Percentiles rank a stretch among this genome's conserved stretches.
Conservation (phyloP, 441 rosid genomes). For the Adansonia grandidieri region DNA sequence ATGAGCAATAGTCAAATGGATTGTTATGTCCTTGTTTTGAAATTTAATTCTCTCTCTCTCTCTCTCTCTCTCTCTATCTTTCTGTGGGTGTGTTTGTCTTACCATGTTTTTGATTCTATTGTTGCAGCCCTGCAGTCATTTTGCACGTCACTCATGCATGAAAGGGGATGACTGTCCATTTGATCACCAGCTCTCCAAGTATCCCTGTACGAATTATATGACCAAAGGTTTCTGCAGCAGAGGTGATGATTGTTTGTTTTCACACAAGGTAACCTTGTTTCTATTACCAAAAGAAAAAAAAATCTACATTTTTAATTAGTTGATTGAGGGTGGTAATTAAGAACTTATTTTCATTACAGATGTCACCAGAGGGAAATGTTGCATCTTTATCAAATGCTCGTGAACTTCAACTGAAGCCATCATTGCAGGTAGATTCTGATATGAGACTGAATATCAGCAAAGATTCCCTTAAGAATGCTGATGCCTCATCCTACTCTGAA, state of each 20-base stretch:
- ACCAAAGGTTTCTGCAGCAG: conserved; percentile 70
- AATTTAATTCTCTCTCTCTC: neutral
- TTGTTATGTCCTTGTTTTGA: conserved; percentile 18
- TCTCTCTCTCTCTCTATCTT: neutral
- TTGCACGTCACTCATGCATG: conserved; percentile 84
- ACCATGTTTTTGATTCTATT: conserved; percentile 27
- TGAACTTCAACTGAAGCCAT: conserved; percentile 32
- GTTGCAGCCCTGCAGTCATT: conserved; percentile 87
- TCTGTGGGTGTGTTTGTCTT: neutral
- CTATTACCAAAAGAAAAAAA: conserved; percentile 4
- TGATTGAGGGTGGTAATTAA: conserved; percentile 25
- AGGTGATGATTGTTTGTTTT: conserved; percentile 77
- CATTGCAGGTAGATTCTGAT: conserved; percentile 32
- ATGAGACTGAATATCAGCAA: conserved; percentile 31
- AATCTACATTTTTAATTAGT: neutral
- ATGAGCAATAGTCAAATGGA: neutral
- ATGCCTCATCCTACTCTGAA: conserved; percentile 29
- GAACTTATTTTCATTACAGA: conserved; percentile 32
- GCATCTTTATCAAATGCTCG: conserved; percentile 38
- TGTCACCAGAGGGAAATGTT: conserved; percentile 41
- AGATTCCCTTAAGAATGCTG: conserved; percentile 25
- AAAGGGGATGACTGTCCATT: conserved; percentile 91
- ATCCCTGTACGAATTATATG: conserved; percentile 63
- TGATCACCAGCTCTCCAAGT: conserved; percentile 87
- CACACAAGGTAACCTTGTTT: conserved; percentile 69